Evolutionary conservation across 257 asterid genomes (phyloP).

Genomic region (Thymus quinquecostatus): DNA sequence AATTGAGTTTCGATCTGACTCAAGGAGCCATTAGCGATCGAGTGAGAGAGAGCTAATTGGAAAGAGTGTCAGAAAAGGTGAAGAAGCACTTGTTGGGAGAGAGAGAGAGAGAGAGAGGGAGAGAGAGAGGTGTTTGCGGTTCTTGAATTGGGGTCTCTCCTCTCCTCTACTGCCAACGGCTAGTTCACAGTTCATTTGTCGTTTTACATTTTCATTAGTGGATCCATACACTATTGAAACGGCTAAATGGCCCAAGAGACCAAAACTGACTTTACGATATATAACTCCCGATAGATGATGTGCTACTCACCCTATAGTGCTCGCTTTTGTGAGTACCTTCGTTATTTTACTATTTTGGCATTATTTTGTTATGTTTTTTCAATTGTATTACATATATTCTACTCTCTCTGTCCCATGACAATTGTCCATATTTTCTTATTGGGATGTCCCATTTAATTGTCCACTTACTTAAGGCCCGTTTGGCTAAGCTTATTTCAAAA

Average conservation of each 20-base stretch:
- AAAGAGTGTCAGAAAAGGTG: conserved; percentile 24
- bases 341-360: too few relatives aligned
- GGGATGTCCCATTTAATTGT: too few relatives aligned
- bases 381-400: too few relatives aligned
- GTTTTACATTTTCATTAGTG: background rate
- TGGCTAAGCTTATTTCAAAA: too few relatives aligned
- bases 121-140: conserved; percentile 19
- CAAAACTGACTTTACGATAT: background rate
- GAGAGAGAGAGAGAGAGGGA: background rate
- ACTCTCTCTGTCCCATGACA: too few relatives aligned
- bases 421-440: too few relatives aligned
- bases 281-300: too few relatives aligned
- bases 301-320: too few relatives aligned
- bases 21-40: conserved; percentile 31
- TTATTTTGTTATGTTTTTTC: too few relatives aligned
- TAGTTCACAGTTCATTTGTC: conserved; percentile 29
- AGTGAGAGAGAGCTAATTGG: conserved; percentile 10
- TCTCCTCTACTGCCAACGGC: conserved; percentile 36
- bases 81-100: conserved; percentile 1
- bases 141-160: conserved; percentile 20
- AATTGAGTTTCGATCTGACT: conserved; percentile 20
- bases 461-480: too few relatives aligned
- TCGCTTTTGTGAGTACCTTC: too few relatives aligned
- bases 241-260: background rate
- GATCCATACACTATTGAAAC: background rate